Conservation (phyloP, 129 eudicot species). For the sunflower (Helianthus annuus) region HanXRQr2.0-SUNRISE NC_035442.2:43606625-43607124, state of each 20-base stretch:
- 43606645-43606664: not conserved
- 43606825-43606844: not conserved
- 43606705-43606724: slow-evolving; percentile 7
- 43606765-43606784: not conserved
- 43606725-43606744: not conserved
- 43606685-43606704: not conserved
- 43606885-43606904: not conserved
- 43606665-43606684: not conserved
- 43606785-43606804: not conserved
- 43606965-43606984: not conserved
- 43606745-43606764: not conserved
- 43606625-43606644: not conserved
- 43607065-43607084: not conserved
- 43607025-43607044: not conserved
- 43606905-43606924: not conserved
- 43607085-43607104: not conserved
- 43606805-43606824: not conserved
- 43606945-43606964: not conserved
- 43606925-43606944: not conserved
- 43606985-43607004: slow-evolving; percentile 3
- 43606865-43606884: not conserved
- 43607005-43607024: not conserved
- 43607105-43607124: not conserved
- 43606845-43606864: not conserved
- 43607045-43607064: slow-evolving; percentile 26